Evolutionary conservation across 2,329 filamentous ascomycete species (phyloP).

Genomic region (Fusarium palustre): DNA sequence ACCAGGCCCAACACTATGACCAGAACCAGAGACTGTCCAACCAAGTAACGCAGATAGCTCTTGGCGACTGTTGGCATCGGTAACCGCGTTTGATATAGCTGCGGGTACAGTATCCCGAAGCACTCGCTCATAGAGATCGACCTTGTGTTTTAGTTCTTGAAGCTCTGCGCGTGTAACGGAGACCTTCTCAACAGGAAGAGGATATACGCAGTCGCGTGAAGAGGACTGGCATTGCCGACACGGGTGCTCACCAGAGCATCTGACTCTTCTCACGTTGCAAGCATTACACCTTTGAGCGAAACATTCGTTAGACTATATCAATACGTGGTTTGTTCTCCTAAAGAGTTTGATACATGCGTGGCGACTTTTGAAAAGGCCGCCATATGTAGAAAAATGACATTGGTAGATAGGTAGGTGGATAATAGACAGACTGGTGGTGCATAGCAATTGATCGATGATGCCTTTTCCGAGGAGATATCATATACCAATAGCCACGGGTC

Average conservation of each 20-base stretch:
- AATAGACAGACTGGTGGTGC: background rate
- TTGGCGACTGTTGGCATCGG: slow-evolving; percentile 51
- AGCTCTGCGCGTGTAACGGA: slow-evolving; percentile 56
- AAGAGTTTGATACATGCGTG: background rate
- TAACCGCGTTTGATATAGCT: slow-evolving; percentile 29
- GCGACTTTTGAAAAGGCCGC: background rate
- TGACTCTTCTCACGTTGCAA: slow-evolving; percentile 65
- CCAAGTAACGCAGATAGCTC: slow-evolving; percentile 49
- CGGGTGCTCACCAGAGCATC: slow-evolving; percentile 63
- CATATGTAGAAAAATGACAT: background rate
- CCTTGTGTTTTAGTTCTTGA: slow-evolving; percentile 55
- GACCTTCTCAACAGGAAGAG: slow-evolving; percentile 58
- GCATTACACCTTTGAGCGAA: slow-evolving; percentile 59
- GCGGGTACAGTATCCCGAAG: slow-evolving; percentile 53
- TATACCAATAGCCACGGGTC: background rate
- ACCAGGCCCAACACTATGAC: slow-evolving; percentile 4
- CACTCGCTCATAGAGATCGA: slow-evolving; percentile 56
- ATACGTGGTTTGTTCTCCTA: slow-evolving; percentile 1
- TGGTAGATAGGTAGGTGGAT: slow-evolving; percentile 1
- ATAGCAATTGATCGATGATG: slow-evolving; percentile 7
- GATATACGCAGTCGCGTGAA: slow-evolving; percentile 62
- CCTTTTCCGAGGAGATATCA: background rate
- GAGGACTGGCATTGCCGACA: slow-evolving; percentile 59
- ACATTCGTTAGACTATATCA: slow-evolving; percentile 23
- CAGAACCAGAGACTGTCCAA: slow-evolving; percentile 40